A percentile compares a stretch with the other conserved stretches of the same genome.
phyloP scores from a whole-genome alignment of 2,329 filamentous ascomycete species.

The Microdochium paspali region DNA sequence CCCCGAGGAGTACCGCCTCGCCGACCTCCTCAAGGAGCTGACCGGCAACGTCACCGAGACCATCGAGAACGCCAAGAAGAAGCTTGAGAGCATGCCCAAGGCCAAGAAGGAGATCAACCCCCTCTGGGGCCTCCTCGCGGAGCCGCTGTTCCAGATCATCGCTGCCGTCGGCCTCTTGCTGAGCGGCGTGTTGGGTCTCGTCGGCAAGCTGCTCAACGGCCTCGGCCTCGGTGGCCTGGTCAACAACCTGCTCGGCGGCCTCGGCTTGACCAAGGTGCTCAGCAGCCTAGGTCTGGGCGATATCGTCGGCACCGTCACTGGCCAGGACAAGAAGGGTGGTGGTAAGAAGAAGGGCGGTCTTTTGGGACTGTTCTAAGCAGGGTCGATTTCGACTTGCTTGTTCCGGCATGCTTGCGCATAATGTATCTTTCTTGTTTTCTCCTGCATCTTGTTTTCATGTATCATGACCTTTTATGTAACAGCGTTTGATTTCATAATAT shows the following conservation, averaged over 20 bases:
- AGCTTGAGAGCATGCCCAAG: slow-evolving; percentile 84
- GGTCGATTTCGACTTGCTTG: background rate
- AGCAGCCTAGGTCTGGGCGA: slow-evolving; percentile 59
- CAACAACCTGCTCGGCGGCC: slow-evolving; percentile 66
- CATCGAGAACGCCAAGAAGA: slow-evolving; percentile 81
- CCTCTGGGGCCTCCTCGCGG: slow-evolving; percentile 71
- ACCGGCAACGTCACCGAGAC: slow-evolving; percentile 72
- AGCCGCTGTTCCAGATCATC: slow-evolving; percentile 88
- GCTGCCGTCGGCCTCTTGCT: slow-evolving; percentile 79
- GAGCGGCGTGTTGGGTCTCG: slow-evolving; percentile 73
- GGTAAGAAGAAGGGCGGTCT: slow-evolving; percentile 8
- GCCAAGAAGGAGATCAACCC: slow-evolving; percentile 94
- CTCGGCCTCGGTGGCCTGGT: slow-evolving; percentile 76
- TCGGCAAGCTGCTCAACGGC: slow-evolving; percentile 70
- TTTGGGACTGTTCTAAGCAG: slow-evolving; percentile 7
- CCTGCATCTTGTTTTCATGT: too few species aligned
- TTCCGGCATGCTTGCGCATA: background rate
- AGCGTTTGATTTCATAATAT: background rate
- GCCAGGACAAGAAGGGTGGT: slow-evolving; percentile 28
- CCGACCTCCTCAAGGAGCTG: slow-evolving; percentile 78
- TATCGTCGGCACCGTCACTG: slow-evolving; percentile 31
- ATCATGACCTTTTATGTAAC: background rate
- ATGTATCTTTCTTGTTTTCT: background rate
- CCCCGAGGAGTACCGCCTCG: slow-evolving; percentile 76
- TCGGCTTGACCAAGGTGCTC: slow-evolving; percentile 69